These are phyloP conservation scores for Phialophora chinensis DNA, from an alignment of 2,329 filamentous ascomycete genomes.

Conservation along the genomic window DNA sequence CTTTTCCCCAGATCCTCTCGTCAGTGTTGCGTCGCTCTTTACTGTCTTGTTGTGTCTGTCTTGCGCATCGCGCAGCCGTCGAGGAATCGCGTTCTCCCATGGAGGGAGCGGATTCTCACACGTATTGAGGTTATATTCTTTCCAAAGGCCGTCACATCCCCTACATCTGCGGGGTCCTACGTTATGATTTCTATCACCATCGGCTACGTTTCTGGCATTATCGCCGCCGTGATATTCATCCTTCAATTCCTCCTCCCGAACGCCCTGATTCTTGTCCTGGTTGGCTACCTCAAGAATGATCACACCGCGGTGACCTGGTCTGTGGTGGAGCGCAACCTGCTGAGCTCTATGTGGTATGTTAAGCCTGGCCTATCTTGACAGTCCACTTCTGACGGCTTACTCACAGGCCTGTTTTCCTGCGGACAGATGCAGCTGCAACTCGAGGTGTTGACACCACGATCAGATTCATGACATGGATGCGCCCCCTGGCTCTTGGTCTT, in stretches of 20 bases:
- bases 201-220: constrained; percentile 50
- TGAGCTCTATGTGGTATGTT: constrained; percentile 48
- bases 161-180: neutral
- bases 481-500: constrained; percentile 43
- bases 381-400: neutral
- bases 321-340: constrained; percentile 43
- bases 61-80: neutral
- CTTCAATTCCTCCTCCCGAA: constrained; percentile 49
- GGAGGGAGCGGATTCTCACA: neutral
- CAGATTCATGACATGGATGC: constrained; percentile 40
- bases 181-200: constrained; percentile 43
- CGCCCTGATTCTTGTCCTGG: constrained; percentile 47
- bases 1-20: neutral
- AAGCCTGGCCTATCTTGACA: neutral
- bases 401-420: constrained; percentile 50
- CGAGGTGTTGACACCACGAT: constrained; percentile 44
- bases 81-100: neutral
- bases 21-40: neutral
- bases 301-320: constrained; percentile 51
- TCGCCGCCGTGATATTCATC: constrained; percentile 48
- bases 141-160: neutral
- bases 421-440: constrained; percentile 46
- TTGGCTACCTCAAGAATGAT: constrained; percentile 46
- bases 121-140: neutral
- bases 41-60: neutral